Percentiles rank a stretch among this genome's conserved stretches.
phyloP scores from a whole-genome alignment of 31 red algal species.

The Porphyra umbilicalis region DNA sequence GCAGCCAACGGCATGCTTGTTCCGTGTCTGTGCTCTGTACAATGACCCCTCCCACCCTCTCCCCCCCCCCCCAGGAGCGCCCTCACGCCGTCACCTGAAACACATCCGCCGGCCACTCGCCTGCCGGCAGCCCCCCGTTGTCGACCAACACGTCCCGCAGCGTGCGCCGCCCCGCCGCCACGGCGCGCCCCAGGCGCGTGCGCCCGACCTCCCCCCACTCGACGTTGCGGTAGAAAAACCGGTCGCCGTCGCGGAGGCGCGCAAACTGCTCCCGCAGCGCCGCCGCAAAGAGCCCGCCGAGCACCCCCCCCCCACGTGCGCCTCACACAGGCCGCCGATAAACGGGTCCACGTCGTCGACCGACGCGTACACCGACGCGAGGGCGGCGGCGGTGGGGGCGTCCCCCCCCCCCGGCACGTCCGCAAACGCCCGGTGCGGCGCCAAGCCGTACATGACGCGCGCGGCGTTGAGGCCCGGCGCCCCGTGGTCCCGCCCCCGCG shows the following conservation, averaged over 20 bases:
- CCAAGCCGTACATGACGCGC: neutral
- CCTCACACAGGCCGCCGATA: slow-evolving; percentile 12
- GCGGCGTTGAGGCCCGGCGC: neutral
- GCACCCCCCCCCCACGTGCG: slow-evolving; percentile 10
- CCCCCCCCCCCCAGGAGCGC: no score
- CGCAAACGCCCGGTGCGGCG: neutral
- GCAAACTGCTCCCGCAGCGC: slow-evolving; percentile 9
- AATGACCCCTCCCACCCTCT: no score
- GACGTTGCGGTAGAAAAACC: slow-evolving; percentile 8
- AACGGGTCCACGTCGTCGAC: slow-evolving; percentile 6
- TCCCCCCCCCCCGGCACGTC: neutral
- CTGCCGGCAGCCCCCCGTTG: neutral
- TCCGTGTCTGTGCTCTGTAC: no score
- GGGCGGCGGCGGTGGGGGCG: neutral
- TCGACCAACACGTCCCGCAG: neutral
- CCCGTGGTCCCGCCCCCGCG: neutral
- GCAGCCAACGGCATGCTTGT: no score
- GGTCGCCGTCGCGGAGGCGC: slow-evolving; percentile 10
- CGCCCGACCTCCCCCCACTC: slow-evolving; percentile 1
- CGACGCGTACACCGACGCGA: neutral
- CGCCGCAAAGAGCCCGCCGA: slow-evolving; percentile 15
- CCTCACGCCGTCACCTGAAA: no score
- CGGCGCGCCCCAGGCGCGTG: neutral
- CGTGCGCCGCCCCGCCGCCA: neutral
- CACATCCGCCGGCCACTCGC: neutral